These are phyloP conservation scores for Lentinula sp. DNA, from an alignment of 768 basidiomycete genomes.

Conservation along the genomic window DNA sequence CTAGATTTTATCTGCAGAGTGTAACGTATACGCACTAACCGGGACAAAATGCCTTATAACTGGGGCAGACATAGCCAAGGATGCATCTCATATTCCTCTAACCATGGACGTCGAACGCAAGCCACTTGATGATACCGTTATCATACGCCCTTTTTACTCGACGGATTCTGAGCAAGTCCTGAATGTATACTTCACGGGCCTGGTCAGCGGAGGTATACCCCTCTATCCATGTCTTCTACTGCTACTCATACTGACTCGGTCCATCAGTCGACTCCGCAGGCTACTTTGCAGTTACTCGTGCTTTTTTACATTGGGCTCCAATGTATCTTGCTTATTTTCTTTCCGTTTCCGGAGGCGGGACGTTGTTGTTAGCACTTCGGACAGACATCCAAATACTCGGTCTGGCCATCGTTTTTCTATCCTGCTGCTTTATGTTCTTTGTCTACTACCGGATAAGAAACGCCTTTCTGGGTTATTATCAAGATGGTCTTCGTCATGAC, in stretches of 20 bases:
- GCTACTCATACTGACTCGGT: neutral
- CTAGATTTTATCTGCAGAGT: neutral
- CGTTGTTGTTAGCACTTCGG: neutral
- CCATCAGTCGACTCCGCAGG: neutral
- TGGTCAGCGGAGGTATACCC: slow-evolving; percentile 1
- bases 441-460: slow-evolving; percentile 4
- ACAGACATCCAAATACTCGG: neutral
- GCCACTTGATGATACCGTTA: neutral
- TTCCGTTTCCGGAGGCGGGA: neutral
- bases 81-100: neutral
- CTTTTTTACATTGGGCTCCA: slow-evolving; percentile 2
- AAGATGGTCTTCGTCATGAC: neutral
- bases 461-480: slow-evolving; percentile 1
- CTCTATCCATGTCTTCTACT: neutral
- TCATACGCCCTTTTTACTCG: neutral
- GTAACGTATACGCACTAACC: neutral
- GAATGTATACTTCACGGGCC: slow-evolving; percentile 4
- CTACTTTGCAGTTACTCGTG: neutral
- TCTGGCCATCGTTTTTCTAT: neutral
- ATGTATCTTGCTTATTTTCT: slow-evolving; percentile 4
- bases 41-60: neutral
- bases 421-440: neutral
- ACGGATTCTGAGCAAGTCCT: neutral
- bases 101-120: slow-evolving; percentile 1
- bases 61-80: neutral